Evolutionary conservation across 305 asterid genomes (phyloP).

Genomic region (Ilex paraguariensis): DNA sequence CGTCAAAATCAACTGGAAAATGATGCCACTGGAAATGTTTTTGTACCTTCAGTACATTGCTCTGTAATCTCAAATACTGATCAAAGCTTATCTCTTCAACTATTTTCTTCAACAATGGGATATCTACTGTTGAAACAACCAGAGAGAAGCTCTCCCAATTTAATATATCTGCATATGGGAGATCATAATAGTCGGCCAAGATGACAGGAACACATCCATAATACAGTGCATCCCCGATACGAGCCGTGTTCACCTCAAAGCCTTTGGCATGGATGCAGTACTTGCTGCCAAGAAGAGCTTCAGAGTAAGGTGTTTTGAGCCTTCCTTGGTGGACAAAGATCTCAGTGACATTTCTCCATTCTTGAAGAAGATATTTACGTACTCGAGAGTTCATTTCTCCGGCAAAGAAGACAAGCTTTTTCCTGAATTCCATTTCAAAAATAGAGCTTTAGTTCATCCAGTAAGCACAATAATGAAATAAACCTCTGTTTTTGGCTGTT

Average conservation of each 20-base stretch:
- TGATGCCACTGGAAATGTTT: constrained; percentile 72
- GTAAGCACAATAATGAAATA: no score
- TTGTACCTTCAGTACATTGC: constrained; percentile 58
- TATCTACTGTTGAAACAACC: constrained; percentile 45
- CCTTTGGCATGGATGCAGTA: constrained; percentile 94
- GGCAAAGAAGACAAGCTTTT: constrained; percentile 67
- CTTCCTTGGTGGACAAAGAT: constrained; percentile 52
- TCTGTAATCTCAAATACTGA: constrained; percentile 50
- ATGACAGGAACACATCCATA: constrained; percentile 87
- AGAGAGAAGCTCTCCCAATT: constrained; percentile 69
- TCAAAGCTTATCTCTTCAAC: constrained; percentile 22
- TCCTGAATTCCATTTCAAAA: constrained; percentile 28
- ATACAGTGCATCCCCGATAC: constrained; percentile 73
- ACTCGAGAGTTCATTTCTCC: constrained; percentile 85
- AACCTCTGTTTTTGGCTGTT: no score
- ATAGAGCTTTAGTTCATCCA: no score
- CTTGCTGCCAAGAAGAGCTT: constrained; percentile 65
- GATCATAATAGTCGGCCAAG: constrained; percentile 79
- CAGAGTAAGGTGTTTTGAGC: constrained; percentile 71
- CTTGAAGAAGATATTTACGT: constrained; percentile 33
- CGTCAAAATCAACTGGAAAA: constrained; percentile 51
- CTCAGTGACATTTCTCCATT: constrained; percentile 59
- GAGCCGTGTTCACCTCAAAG: constrained; percentile 84
- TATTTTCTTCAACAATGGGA: constrained; percentile 53
- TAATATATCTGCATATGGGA: constrained; percentile 66